A percentile compares a stretch with the other conserved stretches of the same genome.
Conservation (phyloP, 2,329 filamentous ascomycete species). For the Phoma herbarum region DNA sequence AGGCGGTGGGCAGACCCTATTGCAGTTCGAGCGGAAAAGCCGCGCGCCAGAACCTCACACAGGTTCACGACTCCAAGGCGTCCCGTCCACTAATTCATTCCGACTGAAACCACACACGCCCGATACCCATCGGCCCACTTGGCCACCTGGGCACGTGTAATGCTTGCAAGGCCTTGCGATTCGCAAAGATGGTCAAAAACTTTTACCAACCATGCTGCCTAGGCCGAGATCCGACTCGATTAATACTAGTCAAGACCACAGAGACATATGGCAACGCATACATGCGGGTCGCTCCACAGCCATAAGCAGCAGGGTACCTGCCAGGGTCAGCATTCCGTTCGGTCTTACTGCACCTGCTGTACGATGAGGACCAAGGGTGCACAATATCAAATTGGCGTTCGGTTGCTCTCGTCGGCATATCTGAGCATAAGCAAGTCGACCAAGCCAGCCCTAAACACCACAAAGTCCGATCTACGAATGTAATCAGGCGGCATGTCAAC, state of each 20-base stretch:
- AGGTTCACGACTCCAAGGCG: background rate
- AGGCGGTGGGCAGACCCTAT: constrained; percentile 11
- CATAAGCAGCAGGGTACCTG: constrained; percentile 8
- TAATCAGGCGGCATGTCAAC: background rate
- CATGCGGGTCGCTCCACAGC: constrained; percentile 17
- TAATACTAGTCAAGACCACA: constrained; percentile 9
- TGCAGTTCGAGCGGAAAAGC: background rate
- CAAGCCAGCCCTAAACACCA: background rate
- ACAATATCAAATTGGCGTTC: background rate
- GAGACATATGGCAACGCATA: constrained; percentile 6
- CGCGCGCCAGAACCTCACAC: constrained; percentile 2
- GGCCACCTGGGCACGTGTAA: constrained; percentile 19
- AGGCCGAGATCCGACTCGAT: constrained; percentile 13
- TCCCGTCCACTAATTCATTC: background rate
- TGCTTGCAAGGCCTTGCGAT: constrained; percentile 17
- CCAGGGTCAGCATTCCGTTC: constrained; percentile 2
- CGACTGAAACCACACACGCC: constrained; percentile 22
- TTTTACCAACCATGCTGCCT: constrained; percentile 7
- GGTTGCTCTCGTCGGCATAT: constrained; percentile 3
- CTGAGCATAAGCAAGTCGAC: background rate
- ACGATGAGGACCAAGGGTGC: background rate
- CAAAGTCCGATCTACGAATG: background rate
- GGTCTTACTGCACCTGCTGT: constrained; percentile 1
- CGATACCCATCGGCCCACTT: constrained; percentile 20
- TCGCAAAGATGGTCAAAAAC: constrained; percentile 4